Conservation (phyloP, 345 rosid species). For the Viola odorata region DNA sequence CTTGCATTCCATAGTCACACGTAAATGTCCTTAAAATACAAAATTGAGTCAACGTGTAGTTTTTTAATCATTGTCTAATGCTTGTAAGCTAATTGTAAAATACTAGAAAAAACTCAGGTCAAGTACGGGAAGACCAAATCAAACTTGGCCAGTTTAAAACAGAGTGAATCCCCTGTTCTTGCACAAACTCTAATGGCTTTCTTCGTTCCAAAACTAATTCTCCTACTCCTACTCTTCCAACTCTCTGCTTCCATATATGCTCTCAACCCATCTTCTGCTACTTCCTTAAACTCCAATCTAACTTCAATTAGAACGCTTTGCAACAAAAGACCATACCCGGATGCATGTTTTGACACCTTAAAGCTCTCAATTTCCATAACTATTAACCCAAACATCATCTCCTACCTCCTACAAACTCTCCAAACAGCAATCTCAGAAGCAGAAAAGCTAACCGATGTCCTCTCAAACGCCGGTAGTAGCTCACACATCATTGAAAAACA, state of each 20-base stretch:
- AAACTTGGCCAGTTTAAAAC: too few species aligned
- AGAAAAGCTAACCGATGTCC: constrained; percentile 44
- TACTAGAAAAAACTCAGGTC: too few species aligned
- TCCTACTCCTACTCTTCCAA: not conserved
- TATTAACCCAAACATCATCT: constrained; percentile 54
- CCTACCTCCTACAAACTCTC: constrained; percentile 57
- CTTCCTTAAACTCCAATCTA: constrained; percentile 30
- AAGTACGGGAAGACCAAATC: too few species aligned
- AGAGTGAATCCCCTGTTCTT: too few species aligned
- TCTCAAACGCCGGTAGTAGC: constrained; percentile 22
- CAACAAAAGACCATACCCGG: constrained; percentile 57
- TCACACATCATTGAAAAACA: constrained; percentile 50
- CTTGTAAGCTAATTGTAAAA: too few species aligned
- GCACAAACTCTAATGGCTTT: too few species aligned
- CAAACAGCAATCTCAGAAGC: constrained; percentile 59
- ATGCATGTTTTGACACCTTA: constrained; percentile 51
- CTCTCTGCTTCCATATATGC: constrained; percentile 19
- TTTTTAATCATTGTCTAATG: too few species aligned
- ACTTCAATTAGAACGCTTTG: constrained; percentile 43
- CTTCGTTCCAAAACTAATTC: not conserved
- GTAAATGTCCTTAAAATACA: too few species aligned
- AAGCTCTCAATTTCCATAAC: constrained; percentile 68
- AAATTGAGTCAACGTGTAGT: too few species aligned
- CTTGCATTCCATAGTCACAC: too few species aligned
- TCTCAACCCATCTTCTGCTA: constrained; percentile 22